Evolutionary conservation across 106 monocot species (phyloP).

Genomic region (Alisma plantagoaquatica): DNA sequence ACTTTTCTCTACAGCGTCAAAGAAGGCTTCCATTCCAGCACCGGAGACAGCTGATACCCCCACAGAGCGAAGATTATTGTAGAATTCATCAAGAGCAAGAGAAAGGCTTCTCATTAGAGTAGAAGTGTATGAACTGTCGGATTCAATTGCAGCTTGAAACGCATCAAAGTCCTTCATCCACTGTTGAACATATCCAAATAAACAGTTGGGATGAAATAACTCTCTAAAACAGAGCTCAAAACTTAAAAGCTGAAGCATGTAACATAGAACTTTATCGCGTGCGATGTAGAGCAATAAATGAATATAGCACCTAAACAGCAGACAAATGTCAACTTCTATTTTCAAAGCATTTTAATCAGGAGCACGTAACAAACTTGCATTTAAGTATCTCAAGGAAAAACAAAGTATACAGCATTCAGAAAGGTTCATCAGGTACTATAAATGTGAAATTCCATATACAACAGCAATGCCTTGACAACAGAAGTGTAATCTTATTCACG

Average conservation of each 20-base stretch:
- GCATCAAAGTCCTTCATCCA: conserved; percentile 99
- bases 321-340: background rate
- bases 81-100: conserved; percentile 92
- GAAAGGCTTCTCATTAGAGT: conserved; percentile 73
- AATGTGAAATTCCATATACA: no score
- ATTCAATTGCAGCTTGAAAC: conserved; percentile 64
- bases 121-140: conserved; percentile 71
- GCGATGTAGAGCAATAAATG: background rate
- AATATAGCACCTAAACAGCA: background rate
- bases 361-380: background rate
- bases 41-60: conserved; percentile 95
- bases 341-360: background rate
- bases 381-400: no score
- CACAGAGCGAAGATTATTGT: conserved; percentile 74
- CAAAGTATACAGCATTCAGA: no score
- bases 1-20: conserved; percentile 67
- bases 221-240: background rate
- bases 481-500: no score
- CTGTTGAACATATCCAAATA: conserved; percentile 14
- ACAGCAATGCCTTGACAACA: no score
- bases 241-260: no score
- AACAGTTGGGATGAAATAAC: background rate
- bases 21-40: conserved; percentile 70
- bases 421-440: no score
- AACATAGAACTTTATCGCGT: no score